Base-by-base conservation (phyloP, 208 protist species). In the Wallacemonas rigidus region DNA sequence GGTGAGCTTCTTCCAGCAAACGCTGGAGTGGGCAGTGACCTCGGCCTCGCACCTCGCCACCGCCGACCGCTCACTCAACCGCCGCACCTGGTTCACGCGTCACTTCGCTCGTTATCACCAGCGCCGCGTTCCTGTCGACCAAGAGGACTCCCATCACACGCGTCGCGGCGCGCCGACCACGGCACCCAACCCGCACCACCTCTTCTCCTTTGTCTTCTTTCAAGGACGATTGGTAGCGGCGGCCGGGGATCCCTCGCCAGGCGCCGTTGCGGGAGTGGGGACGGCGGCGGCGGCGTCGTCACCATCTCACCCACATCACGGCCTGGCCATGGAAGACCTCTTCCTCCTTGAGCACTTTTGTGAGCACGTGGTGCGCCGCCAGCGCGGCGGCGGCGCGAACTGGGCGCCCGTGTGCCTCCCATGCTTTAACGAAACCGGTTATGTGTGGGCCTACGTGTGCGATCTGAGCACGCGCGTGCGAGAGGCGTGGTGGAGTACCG, bases 381-480 rank as follows among this genome's bases (percentile, higher is more conserved):
- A 79, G 58, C 90, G 91, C 51, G 61, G 72, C 2, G 85, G 85
- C 6, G 86, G 93, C 67, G 80, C 79, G 14, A 65, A 65, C 40
- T 95, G 91, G 89, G 86, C 82, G 35, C 91, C 91, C 26, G 38
- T 95, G 61, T 92, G 88, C 67, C 76, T 95, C 11, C 88, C 88
- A 2, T 71, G 76, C 48, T 94, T 89, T 70, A 93, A 94, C 77
- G 64, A 71, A 56, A 82, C 74, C 39, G 88, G 88, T 56, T 95
- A 93, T 64, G 68, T 95, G 12, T 95, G 91, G 89, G 90, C 82
- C 65, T 89, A 95, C 74, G 79, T 81, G 56, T 75, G 75, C 48
- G 74, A 79, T 57, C 67, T 84, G 58, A 79, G 71, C 71, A 64
- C 67, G 12, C 72, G 76, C 60, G 75, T 61, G 44, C 56, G 71